Conservation (phyloP, 495 filamentous ascomycete species). For the Aspergillus nidulans region DNA sequence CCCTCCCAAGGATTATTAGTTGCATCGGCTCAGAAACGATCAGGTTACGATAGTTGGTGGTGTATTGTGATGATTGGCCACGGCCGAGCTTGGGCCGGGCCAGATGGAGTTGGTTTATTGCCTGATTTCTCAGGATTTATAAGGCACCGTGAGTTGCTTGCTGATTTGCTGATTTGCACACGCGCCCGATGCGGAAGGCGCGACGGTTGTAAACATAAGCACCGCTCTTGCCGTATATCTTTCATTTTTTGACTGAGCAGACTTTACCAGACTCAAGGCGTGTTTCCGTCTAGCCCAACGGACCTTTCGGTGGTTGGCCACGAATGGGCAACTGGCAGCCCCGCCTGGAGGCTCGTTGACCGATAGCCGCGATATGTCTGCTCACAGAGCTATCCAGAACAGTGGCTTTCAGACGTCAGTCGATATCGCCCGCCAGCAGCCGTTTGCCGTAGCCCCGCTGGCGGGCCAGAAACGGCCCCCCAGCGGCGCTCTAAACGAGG, state of each 20-base stretch:
- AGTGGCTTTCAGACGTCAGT: conserved; percentile 45
- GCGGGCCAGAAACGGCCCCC: conserved; percentile 41
- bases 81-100: neutral
- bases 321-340: neutral
- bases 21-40: neutral
- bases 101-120: neutral
- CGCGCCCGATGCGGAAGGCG: neutral
- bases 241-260: neutral
- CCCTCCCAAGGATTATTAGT: neutral
- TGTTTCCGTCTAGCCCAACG: neutral
- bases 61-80: neutral
- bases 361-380: conserved; percentile 22
- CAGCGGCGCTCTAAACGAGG: conserved; percentile 12
- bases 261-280: neutral
- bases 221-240: neutral
- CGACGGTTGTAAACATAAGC: neutral
- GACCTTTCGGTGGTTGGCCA: neutral
- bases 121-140: too few species aligned
- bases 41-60: too few species aligned
- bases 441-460: conserved; percentile 33
- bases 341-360: neutral
- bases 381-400: conserved; percentile 29
- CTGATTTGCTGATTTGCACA: neutral
- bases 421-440: conserved; percentile 39
- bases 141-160: too few species aligned